Evolutionary conservation across 2,329 filamentous ascomycete genomes (phyloP).

Genomic region (Peltaster fructicola): DNA sequence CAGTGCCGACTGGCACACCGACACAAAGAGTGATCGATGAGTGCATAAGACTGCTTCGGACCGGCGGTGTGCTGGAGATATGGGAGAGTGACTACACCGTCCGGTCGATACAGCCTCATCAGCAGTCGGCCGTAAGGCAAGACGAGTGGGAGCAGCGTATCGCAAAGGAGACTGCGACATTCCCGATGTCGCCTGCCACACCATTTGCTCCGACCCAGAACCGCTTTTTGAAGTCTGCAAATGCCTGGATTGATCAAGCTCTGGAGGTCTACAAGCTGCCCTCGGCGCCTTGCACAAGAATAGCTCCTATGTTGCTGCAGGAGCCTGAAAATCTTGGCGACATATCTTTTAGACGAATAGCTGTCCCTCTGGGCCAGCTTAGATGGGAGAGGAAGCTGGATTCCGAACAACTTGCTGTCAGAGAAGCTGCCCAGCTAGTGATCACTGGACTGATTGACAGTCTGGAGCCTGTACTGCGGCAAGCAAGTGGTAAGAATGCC

Average conservation of each 20-base stretch:
- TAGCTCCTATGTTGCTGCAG: slow-evolving; percentile 62
- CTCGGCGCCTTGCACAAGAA: slow-evolving; percentile 59
- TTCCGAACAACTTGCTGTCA: slow-evolving; percentile 48
- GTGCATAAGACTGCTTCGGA: slow-evolving; percentile 55
- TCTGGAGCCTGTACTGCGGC: slow-evolving; percentile 64
- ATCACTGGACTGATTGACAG: slow-evolving; percentile 72
- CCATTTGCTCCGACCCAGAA: slow-evolving; percentile 69
- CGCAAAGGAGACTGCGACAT: slow-evolving; percentile 57
- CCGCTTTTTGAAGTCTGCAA: slow-evolving; percentile 66
- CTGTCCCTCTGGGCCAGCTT: slow-evolving; percentile 70
- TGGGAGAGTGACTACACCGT: slow-evolving; percentile 82
- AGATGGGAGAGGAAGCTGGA: slow-evolving; percentile 62
- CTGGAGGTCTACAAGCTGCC: slow-evolving; percentile 54
- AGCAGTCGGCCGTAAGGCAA: slow-evolving; percentile 41
- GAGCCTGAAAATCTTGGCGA: slow-evolving; percentile 56
- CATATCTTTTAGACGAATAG: slow-evolving; percentile 57
- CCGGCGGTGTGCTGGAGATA: slow-evolving; percentile 65
- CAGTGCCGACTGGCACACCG: slow-evolving; percentile 38
- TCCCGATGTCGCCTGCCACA: slow-evolving; percentile 65
- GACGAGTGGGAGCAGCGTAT: slow-evolving; percentile 46
- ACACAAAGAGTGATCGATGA: slow-evolving; percentile 49
- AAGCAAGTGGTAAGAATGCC: slow-evolving; percentile 68
- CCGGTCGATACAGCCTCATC: slow-evolving; percentile 64
- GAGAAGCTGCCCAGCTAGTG: slow-evolving; percentile 63
- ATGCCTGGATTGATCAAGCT: slow-evolving; percentile 61